Evolutionary conservation across 495 filamentous ascomycete genomes (phyloP).

Genomic region (Apiosordaria backusii): DNA sequence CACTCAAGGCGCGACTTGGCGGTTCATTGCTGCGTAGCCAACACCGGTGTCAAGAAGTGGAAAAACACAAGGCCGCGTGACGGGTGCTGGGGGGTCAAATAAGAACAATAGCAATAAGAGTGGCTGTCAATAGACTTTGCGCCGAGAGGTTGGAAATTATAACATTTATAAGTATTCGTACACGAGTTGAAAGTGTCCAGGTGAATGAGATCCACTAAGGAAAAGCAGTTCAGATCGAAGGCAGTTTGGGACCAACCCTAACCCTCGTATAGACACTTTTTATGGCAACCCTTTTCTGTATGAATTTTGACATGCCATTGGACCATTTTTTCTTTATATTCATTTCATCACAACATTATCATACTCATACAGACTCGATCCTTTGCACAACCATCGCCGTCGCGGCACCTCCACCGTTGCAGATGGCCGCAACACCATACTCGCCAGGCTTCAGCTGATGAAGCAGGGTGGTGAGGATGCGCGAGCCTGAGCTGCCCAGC

Average conservation of each 20-base stretch:
- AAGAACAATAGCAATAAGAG: background rate
- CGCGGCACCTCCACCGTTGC: constrained; percentile 91
- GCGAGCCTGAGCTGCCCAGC: constrained; percentile 86
- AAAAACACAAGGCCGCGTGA: background rate
- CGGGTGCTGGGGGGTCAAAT: background rate
- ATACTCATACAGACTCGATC: constrained; percentile 59
- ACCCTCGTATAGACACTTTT: background rate
- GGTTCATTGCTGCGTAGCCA: background rate
- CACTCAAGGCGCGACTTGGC: background rate
- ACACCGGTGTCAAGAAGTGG: background rate
- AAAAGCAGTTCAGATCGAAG: background rate
- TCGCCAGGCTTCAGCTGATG: constrained; percentile 88
- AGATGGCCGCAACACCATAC: constrained; percentile 93
- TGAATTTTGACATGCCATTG: background rate
- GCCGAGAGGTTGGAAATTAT: background rate
- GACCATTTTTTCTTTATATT: background rate
- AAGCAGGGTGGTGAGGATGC: constrained; percentile 85
- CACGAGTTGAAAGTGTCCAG: background rate
- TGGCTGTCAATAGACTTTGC: background rate
- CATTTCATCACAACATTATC: background rate
- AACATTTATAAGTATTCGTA: too few relatives aligned
- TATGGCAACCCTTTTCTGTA: background rate
- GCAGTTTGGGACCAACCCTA: background rate
- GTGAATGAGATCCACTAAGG: background rate
- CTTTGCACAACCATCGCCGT: constrained; percentile 91